Conservation (phyloP, 179 eudicot species). For the Beta lomatogona region DNA sequence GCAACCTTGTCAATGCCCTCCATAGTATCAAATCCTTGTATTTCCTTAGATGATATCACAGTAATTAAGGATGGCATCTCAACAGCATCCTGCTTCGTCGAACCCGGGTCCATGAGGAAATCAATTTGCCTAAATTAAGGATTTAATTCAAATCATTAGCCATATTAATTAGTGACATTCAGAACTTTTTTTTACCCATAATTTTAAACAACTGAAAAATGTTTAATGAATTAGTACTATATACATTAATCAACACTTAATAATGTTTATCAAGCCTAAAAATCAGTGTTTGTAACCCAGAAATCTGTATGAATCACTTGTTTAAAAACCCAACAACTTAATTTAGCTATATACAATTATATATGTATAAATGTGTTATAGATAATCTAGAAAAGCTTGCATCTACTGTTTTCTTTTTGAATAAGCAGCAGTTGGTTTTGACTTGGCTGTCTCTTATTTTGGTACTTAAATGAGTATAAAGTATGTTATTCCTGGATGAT, state of each 20-base stretch:
- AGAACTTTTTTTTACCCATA: no score
- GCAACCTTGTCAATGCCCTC: constrained; percentile 24
- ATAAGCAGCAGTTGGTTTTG: background rate
- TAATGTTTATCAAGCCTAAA: background rate
- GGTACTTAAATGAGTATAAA: background rate
- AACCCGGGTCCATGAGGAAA: constrained; percentile 45
- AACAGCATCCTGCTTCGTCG: constrained; percentile 31
- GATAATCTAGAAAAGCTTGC: background rate
- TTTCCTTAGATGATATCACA: constrained; percentile 43
- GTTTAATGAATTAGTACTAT: background rate
- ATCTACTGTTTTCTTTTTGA: background rate
- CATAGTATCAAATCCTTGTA: constrained; percentile 50
- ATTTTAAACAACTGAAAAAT: background rate
- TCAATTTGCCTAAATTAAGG: constrained; percentile 25
- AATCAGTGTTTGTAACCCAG: background rate
- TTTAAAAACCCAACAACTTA: background rate
- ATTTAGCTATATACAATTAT: background rate
- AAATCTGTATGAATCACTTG: background rate
- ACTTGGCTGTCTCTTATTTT: background rate
- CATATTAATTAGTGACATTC: background rate
- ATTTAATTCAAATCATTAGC: background rate
- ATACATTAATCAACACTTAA: background rate
- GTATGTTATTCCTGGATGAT: background rate
- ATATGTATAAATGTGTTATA: background rate
- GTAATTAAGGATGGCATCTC: constrained; percentile 53